Percentiles rank a stretch among this genome's conserved stretches.
Evolutionary conservation across 306 rosid species (phyloP).

Genomic region (Cucurbita maxima): DNA sequence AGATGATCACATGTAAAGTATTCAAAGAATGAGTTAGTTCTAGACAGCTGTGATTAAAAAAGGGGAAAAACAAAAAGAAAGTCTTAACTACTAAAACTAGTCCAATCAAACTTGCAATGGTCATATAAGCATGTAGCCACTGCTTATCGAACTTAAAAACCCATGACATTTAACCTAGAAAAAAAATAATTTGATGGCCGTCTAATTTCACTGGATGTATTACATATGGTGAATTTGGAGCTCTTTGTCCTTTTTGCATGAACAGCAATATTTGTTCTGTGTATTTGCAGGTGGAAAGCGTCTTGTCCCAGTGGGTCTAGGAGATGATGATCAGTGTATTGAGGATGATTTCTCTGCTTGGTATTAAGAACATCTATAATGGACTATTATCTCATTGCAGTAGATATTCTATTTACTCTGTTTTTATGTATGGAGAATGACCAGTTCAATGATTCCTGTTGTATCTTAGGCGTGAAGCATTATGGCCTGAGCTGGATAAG

Average conservation of each 20-base stretch:
- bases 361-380: conserved; percentile 30
- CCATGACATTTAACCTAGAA: not conserved
- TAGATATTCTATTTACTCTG: not conserved
- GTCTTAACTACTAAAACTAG: not conserved
- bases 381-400: conserved; percentile 3
- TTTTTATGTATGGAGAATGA: not conserved
- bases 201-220: not conserved
- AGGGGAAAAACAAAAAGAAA: not conserved
- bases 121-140: not conserved
- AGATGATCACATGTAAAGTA: not conserved
- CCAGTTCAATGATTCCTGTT: conserved; percentile 5
- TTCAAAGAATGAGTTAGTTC: not conserved
- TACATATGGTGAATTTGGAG: not conserved
- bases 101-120: not conserved
- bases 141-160: not conserved
- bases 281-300: conserved; percentile 69
- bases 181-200: not conserved
- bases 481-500: conserved; percentile 87
- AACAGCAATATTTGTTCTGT: not conserved
- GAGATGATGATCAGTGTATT: conserved; percentile 97
- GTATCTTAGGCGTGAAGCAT: conserved; percentile 60
- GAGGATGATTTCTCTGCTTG: conserved; percentile 97
- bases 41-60: not conserved
- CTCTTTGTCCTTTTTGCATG: not conserved
- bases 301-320: conserved; percentile 72